phyloP scores from a whole-genome alignment of 768 basidiomycete genomes.

The Ramaria sp. region DNA sequence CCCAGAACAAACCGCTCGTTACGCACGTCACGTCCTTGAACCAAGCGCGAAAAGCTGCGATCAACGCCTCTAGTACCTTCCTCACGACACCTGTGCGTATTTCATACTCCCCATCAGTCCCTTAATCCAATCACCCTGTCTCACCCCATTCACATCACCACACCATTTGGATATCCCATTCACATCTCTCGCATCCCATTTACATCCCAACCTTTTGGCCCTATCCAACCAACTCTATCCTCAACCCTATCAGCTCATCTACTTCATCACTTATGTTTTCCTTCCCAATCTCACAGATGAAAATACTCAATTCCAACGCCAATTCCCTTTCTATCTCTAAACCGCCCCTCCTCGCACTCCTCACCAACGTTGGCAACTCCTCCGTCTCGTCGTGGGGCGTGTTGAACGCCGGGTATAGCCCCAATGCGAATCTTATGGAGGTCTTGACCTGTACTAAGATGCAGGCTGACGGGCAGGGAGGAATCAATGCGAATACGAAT shows the following conservation, averaged over 20 bases:
- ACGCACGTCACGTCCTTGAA: slow-evolving; percentile 39
- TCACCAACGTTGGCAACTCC: slow-evolving; percentile 42
- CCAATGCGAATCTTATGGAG: slow-evolving; percentile 38
- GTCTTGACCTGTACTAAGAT: slow-evolving; percentile 37
- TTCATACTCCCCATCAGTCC: background rate
- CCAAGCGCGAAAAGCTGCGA: slow-evolving; percentile 40
- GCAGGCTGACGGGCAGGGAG: slow-evolving; percentile 29
- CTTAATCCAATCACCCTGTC: background rate
- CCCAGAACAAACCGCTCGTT: slow-evolving; percentile 35
- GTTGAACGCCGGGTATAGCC: slow-evolving; percentile 28
- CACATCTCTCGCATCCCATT: too few relatives aligned
- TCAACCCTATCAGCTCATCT: too few relatives aligned
- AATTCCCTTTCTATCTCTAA: slow-evolving; percentile 40
- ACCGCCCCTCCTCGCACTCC: slow-evolving; percentile 42
- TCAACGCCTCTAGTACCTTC: slow-evolving; percentile 31
- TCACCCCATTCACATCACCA: too few relatives aligned
- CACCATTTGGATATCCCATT: too few relatives aligned
- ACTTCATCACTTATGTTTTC: background rate
- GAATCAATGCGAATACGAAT: slow-evolving; percentile 16
- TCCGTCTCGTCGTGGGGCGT: slow-evolving; percentile 34
- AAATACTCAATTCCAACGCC: slow-evolving; percentile 31
- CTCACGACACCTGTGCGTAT: slow-evolving; percentile 34
- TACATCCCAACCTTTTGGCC: too few relatives aligned
- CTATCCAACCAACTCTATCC: too few relatives aligned
- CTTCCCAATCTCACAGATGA: slow-evolving; percentile 25